A percentile compares a stretch with the other conserved stretches of the same genome.
Evolutionary conservation across 345 rosid species (phyloP).

Genomic region (Rhizophora apiculata): DNA sequence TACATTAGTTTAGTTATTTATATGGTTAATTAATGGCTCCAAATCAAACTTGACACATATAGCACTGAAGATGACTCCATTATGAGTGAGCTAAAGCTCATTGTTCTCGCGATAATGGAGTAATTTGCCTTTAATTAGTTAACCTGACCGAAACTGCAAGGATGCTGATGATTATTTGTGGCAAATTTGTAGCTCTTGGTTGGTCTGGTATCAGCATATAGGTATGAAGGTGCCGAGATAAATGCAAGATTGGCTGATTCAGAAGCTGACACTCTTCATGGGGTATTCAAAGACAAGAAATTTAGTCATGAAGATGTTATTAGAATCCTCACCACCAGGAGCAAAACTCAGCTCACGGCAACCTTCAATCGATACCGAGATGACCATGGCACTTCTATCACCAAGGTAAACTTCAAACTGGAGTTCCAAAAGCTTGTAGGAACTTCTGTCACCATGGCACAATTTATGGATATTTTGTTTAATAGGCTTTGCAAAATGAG

Average conservation of each 20-base stretch:
- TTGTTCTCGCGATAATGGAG: too few species aligned
- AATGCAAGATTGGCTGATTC: slow-evolving; percentile 35
- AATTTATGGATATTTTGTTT: background rate
- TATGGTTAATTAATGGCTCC: background rate
- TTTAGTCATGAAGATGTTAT: slow-evolving; percentile 52
- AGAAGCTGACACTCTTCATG: slow-evolving; percentile 51
- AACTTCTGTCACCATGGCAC: background rate
- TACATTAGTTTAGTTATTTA: background rate
- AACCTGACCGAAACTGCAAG: background rate
- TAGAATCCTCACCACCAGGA: slow-evolving; percentile 57
- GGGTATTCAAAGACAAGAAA: slow-evolving; percentile 41
- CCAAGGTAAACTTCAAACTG: slow-evolving; percentile 32
- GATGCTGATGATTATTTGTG: background rate
- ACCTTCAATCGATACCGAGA: slow-evolving; percentile 59
- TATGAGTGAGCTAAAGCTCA: too few species aligned
- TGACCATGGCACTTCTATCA: slow-evolving; percentile 42
- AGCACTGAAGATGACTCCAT: too few species aligned
- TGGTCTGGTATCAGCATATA: slow-evolving; percentile 48
- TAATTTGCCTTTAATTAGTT: background rate
- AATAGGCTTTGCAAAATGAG: slow-evolving; percentile 15
- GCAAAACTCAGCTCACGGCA: slow-evolving; percentile 56
- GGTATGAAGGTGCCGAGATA: slow-evolving; percentile 55
- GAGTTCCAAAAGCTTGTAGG: background rate
- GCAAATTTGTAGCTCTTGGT: slow-evolving; percentile 45
- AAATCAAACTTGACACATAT: too few species aligned